Conservation (phyloP, 2,329 filamentous ascomycete species). For the Penicillium sclerotigenum region DNA sequence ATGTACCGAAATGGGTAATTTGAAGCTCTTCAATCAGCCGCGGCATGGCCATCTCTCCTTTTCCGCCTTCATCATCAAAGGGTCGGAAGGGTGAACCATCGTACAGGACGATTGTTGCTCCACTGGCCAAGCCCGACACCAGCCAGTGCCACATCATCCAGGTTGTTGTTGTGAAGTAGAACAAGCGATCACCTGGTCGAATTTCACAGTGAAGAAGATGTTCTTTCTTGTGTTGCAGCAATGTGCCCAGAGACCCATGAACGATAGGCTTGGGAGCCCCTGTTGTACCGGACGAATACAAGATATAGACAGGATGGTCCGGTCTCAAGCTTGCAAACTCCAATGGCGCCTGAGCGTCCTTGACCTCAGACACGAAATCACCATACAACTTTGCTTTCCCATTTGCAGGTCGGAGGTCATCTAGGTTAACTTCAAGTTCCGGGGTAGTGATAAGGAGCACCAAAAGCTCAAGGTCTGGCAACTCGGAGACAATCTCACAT, state of each 20-base stretch:
- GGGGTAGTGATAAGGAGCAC: conserved; percentile 69
- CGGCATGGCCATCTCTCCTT: conserved; percentile 77
- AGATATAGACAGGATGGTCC: conserved; percentile 86
- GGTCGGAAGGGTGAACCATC: conserved; percentile 88
- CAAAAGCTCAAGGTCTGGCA: conserved; percentile 66
- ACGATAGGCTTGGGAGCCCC: conserved; percentile 87
- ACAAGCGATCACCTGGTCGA: conserved; percentile 66
- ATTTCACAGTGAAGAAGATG: conserved; percentile 85
- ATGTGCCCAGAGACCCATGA: conserved; percentile 82
- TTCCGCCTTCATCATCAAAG: conserved; percentile 50
- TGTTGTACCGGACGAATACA: conserved; percentile 92
- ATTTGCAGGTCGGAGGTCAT: conserved; percentile 32
- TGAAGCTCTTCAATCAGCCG: conserved; percentile 72
- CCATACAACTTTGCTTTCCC: conserved; percentile 43
- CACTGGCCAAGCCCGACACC: conserved; percentile 77
- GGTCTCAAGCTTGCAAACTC: conserved; percentile 74
- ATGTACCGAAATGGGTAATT: conserved; percentile 93
- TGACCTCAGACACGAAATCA: conserved; percentile 47
- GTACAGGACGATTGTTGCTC: conserved; percentile 81
- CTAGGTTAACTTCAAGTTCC: conserved; percentile 36
- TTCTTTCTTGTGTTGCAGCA: conserved; percentile 97
- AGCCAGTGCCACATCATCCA: conserved; percentile 99
- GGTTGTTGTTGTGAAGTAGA: conserved; percentile 92
- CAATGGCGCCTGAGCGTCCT: conserved; percentile 43
- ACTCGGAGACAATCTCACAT: conserved; percentile 65